A percentile compares a stretch with the other conserved stretches of the same genome.
phyloP scores from a whole-genome alignment of 352 stramenopile species.

The Globisporangium viniferum region DNA sequence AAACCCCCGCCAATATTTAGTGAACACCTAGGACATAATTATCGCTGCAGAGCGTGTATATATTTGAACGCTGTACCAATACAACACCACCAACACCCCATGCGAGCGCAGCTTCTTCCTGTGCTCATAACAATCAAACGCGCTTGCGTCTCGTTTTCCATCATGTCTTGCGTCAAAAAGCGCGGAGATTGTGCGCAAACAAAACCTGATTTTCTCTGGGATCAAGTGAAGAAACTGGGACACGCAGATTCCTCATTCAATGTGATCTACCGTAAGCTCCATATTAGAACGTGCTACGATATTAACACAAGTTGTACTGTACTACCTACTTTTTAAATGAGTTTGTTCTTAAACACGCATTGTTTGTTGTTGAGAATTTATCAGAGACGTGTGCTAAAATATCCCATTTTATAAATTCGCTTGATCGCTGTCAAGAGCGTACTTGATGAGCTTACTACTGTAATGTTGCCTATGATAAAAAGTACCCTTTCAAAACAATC shows the following conservation, averaged over 20 bases:
- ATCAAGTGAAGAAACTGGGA: neutral
- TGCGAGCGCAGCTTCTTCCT: neutral
- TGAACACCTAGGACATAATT: conserved; percentile 2
- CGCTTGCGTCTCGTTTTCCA: neutral
- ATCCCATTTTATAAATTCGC: too few species aligned
- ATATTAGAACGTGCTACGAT: too few species aligned
- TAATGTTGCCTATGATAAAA: neutral
- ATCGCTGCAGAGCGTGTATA: conserved; percentile 2
- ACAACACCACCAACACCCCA: neutral
- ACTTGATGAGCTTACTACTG: neutral
- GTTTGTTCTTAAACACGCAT: too few species aligned
- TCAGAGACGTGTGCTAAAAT: too few species aligned
- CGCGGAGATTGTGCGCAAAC: neutral
- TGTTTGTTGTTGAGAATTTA: too few species aligned
- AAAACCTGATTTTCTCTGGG: neutral
- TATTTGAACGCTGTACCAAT: conserved; percentile 10
- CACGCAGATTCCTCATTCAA: neutral
- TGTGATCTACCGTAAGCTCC: too few species aligned
- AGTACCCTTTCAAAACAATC: neutral
- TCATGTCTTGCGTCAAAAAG: neutral
- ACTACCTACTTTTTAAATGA: too few species aligned
- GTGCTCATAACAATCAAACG: neutral
- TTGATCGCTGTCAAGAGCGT: too few species aligned
- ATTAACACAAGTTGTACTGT: too few species aligned
- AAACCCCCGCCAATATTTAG: conserved; percentile 5